Base-by-base conservation (phyloP, 2,329 filamentous ascomycete genomes). In the Pseudodiploospora longispora region DNA sequence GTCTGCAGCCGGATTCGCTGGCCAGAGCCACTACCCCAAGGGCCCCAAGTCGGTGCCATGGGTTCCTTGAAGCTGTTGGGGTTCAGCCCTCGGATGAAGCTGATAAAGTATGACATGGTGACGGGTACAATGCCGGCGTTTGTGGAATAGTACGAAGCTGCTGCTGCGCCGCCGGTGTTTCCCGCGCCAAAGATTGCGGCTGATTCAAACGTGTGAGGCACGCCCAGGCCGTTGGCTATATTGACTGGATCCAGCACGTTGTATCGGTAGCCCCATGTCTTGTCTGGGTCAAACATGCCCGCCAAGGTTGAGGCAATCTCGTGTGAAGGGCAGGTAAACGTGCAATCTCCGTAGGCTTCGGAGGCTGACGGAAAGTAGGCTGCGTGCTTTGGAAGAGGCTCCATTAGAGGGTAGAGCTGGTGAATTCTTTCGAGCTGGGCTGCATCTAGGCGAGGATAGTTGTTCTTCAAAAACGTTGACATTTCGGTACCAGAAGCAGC, bases 81-180 rank as follows among this genome's bases (percentile, higher is more conserved):
- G 46, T 75, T 61, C 31, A 72, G 56, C 8, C 55, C 53, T 27
- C 61, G 58, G 19, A 73, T 68, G 50, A 77, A 77, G 12, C 69
- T 71, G 37, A 74, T 60, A 56, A 65, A 74, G 52, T 76, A 76
- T 39, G 60, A 59, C 68, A 73, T 73, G 12, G 73, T 60, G 9
- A 74, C 47, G 5, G 66, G 64, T 3, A 76, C 65, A 3, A 75
- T 59, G 3, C 56, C 56, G 4, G 64, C 63, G 52, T 75, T 74
- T 51, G 67, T 68, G 10, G 65, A 63, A 35, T 54, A 59, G 52
- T 73, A 74, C 50, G 69, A 71, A 1, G 48, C 34, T 42, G 45
- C 30, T 4, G 39, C 44, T 10, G 47, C 36, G 36, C 29, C 32
- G 33, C 12, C 36, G 9, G 45, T 27, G 27, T 52, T 59, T 46